phyloP scores from a whole-genome alignment of 169 alveolate genomes.

The Cryptosporidium viatorum region DNA sequence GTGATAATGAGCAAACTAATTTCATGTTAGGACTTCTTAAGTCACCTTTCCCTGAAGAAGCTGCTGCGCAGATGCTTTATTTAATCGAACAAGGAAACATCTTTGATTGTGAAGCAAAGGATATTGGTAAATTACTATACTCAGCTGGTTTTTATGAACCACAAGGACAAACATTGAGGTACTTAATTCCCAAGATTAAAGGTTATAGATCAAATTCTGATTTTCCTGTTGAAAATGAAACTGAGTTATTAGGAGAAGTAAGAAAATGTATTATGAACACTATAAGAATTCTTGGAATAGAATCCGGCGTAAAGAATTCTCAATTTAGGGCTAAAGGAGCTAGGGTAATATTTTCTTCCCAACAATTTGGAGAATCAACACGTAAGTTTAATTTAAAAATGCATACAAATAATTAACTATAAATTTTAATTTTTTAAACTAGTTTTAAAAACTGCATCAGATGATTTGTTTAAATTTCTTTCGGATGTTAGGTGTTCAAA shows the following conservation, averaged over 20 bases:
- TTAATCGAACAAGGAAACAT: constrained; percentile 59
- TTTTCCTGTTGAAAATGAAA: constrained; percentile 46
- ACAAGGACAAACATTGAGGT: constrained; percentile 69
- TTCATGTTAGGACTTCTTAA: constrained; percentile 38
- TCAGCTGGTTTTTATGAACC: constrained; percentile 71
- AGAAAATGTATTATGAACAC: constrained; percentile 52
- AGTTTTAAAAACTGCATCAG: constrained; percentile 72
- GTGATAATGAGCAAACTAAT: constrained; percentile 48
- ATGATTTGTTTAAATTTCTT: constrained; percentile 42
- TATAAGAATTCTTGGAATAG: constrained; percentile 50
- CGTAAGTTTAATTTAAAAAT: constrained; percentile 40
- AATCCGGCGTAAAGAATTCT: constrained; percentile 43
- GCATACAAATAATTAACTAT: not conserved
- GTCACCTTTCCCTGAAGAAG: constrained; percentile 75
- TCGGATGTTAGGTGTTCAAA: constrained; percentile 41
- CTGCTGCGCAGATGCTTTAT: constrained; percentile 75
- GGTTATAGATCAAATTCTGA: constrained; percentile 60
- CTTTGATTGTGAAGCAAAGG: constrained; percentile 71
- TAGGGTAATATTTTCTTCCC: constrained; percentile 53
- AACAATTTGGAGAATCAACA: constrained; percentile 68
- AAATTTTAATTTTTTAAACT: not conserved
- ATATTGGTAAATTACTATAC: constrained; percentile 29
- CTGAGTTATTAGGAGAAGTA: constrained; percentile 58
- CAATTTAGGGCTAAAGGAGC: constrained; percentile 75
- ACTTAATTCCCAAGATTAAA: constrained; percentile 62